Evolutionary conservation across 371 early-diverging fungal genomes (phyloP).

Genomic region (Syncephalastrum contaminatum): DNA sequence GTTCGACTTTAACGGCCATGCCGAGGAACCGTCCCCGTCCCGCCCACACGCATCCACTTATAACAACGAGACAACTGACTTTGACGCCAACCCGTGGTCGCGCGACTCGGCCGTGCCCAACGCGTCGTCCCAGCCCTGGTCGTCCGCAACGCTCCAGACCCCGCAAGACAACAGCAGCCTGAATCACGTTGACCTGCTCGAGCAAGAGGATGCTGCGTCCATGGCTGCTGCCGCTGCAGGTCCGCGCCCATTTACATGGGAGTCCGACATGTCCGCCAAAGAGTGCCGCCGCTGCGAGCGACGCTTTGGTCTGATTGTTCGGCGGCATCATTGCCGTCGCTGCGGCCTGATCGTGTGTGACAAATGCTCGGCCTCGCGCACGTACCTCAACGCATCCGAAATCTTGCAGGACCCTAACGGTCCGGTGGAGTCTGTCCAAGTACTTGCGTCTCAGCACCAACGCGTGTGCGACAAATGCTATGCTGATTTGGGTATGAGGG

Average conservation of each 20-base stretch:
- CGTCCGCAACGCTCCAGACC: background rate
- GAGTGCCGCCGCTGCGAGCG: constrained; percentile 68
- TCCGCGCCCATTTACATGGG: constrained; percentile 59
- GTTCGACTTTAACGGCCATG: constrained; percentile 26
- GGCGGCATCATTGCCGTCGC: constrained; percentile 88
- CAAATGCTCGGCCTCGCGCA: constrained; percentile 61
- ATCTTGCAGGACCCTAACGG: constrained; percentile 54
- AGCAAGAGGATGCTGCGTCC: constrained; percentile 17
- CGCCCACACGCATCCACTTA: background rate
- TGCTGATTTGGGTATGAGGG: constrained; percentile 24
- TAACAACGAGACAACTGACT: constrained; percentile 15
- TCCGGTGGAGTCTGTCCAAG: constrained; percentile 27
- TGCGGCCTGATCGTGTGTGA: constrained; percentile 85
- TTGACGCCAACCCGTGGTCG: constrained; percentile 50
- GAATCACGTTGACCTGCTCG: constrained; percentile 31
- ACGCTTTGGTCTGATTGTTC: constrained; percentile 60
- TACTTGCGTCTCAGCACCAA: constrained; percentile 47
- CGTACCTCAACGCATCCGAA: constrained; percentile 47
- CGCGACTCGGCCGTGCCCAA: constrained; percentile 15
- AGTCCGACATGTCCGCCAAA: constrained; percentile 63
- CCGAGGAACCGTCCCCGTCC: constrained; percentile 1
- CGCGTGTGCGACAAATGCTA: constrained; percentile 62
- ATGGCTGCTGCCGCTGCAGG: constrained; percentile 4
- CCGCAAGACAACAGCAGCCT: constrained; percentile 8
- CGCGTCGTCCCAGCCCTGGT: constrained; percentile 7